Base-by-base conservation (phyloP, 805 yeast genomes). In the Saccharomycopsis capsularis region DNA sequence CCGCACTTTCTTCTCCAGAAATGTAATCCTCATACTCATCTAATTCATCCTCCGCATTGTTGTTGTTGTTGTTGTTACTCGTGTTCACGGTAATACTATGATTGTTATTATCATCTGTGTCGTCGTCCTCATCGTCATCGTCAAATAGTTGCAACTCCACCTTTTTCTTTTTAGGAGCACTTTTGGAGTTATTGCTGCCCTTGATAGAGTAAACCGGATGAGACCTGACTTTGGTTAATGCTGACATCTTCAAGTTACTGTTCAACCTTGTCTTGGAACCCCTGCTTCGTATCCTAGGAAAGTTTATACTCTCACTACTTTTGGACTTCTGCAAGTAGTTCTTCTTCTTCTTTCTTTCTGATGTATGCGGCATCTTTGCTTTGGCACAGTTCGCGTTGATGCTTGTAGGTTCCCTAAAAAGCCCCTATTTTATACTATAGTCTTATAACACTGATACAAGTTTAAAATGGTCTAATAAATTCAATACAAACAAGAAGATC, bases 221-320 rank as follows among this genome's bases (percentile, higher is more conserved):
- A 5, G 46, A 40, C 16, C 30, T 27, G 15, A 49, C 52, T 25
- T 49, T 49, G 29, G 38, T 24, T 16, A 49, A 32, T 11, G 41
- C 42, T 3, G 52, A 29, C 52, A 49, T 49, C 36, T 49, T 49
- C 19, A 48, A 44, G 11, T 11, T 42, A 15, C 37, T 21, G 22
- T 39, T 39, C 11, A 38, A 18, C 18, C 45, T 24, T 3, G 40
- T 39, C 30, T 44, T 48, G 40, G 44, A 34, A 6, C 52, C 52
- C 16, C 35, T 23, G 45, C 47, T 34, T 3, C 47, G 44, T 42
- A 45, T 46, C 4, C 44, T 22, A 22, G 40, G 37, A 29, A 16
- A 32, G 23, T 18, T 34, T 2, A 47, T 47, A 25, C 44, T 42
- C 9, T 45, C 52, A 19, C 41, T 30, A 40, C 52, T 49, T 21